Conservation (phyloP, 805 yeast species). For the Cyberlindnera lachancei region DNA sequence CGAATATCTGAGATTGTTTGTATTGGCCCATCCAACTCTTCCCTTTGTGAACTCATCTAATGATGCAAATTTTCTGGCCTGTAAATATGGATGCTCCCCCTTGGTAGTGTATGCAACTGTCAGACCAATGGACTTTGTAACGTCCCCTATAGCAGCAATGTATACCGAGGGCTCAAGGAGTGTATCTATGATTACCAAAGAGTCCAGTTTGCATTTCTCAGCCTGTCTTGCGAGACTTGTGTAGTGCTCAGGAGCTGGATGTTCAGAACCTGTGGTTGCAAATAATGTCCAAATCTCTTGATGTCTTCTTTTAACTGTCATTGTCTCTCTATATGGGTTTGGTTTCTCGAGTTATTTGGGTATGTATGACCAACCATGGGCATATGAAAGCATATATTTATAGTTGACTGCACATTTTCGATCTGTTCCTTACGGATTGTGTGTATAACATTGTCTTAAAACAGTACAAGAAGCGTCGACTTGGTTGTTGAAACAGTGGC, state of each 20-base stretch:
- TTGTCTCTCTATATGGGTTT: too few species aligned
- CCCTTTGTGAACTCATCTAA: conserved; percentile 34
- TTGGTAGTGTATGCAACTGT: conserved; percentile 27
- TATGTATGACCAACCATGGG: too few species aligned
- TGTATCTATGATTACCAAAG: conserved; percentile 28
- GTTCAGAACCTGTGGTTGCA: conserved; percentile 2
- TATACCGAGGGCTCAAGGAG: conserved; percentile 32
- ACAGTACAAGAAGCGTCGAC: too few species aligned
- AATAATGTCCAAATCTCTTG: conserved; percentile 2
- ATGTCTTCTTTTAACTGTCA: conserved; percentile 3
- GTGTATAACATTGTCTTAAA: too few species aligned
- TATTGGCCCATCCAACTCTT: conserved; percentile 36
- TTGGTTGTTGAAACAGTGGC: too few species aligned
- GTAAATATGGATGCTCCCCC: conserved; percentile 32
- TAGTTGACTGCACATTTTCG: too few species aligned
- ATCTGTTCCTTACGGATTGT: too few species aligned
- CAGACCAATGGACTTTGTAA: conserved; percentile 27
- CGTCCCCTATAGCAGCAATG: conserved; percentile 28
- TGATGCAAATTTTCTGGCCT: conserved; percentile 32
- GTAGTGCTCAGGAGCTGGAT: conserved; percentile 30
- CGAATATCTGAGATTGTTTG: conserved; percentile 16
- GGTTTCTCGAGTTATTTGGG: too few species aligned
- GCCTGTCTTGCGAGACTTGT: conserved; percentile 25
- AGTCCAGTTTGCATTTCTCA: conserved; percentile 29
- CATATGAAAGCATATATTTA: too few species aligned